Evolutionary conservation across 164 flowering plant species (phyloP).

Genomic region (Chloranthus sessilifolius): DNA sequence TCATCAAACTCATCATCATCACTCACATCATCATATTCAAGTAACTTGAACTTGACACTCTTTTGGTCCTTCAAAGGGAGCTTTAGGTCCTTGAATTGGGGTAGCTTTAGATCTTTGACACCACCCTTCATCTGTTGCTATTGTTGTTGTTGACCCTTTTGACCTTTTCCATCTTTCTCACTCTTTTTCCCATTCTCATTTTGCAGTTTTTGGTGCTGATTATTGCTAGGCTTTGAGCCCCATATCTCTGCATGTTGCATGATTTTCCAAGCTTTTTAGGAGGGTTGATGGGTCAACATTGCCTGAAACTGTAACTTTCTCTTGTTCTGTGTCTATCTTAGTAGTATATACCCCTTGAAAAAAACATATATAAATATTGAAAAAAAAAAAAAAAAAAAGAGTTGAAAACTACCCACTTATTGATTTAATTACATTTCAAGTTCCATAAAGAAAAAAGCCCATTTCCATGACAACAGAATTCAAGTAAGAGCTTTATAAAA

Average conservation of each 20-base stretch:
- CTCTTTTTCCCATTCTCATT: constrained; percentile 47
- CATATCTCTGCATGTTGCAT: constrained; percentile 87
- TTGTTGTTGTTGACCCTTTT: constrained; percentile 27
- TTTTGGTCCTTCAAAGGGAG: constrained; percentile 42
- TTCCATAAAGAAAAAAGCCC: not conserved
- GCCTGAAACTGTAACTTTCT: constrained; percentile 92
- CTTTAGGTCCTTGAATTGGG: constrained; percentile 50
- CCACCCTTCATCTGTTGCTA: constrained; percentile 57
- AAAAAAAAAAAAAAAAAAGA: constrained; percentile 4
- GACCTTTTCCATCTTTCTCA: constrained; percentile 45
- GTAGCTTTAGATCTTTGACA: constrained; percentile 31
- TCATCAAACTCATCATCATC: constrained; percentile 41
- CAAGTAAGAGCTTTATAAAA: not conserved
- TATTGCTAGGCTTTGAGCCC: constrained; percentile 53
- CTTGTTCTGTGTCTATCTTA: constrained; percentile 71
- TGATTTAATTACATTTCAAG: not conserved
- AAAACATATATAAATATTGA: constrained; percentile 1
- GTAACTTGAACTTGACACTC: constrained; percentile 50
- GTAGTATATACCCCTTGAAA: constrained; percentile 69
- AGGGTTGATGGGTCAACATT: constrained; percentile 64
- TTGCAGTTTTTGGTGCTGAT: constrained; percentile 67
- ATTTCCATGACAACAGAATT: not conserved
- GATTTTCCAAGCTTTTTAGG: constrained; percentile 71
- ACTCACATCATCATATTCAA: constrained; percentile 37
- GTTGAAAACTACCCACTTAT: not conserved